Percentiles rank a stretch among this genome's conserved stretches.
These are phyloP conservation scores for Wickerhamomyces chaumierensis DNA, from an alignment of 805 yeast genomes.

Conservation along the genomic window DNA sequence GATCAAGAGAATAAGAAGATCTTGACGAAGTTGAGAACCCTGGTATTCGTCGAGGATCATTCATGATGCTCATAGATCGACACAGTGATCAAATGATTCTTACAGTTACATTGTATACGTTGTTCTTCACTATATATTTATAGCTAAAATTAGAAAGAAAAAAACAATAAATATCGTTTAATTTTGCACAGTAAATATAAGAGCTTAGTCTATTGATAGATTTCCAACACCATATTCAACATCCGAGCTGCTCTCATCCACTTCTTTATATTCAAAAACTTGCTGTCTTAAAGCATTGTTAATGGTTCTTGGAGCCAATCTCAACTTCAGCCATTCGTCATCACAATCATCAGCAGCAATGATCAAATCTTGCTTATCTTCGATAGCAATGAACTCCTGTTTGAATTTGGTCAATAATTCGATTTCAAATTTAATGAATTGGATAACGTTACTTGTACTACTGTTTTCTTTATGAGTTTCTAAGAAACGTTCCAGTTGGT, in stretches of 20 bases:
- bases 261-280: not conserved
- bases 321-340: constrained; percentile 14
- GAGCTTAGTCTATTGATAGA: not conserved
- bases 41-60: constrained; percentile 4
- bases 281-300: constrained; percentile 3
- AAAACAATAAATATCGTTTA: too few species aligned
- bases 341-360: constrained; percentile 14
- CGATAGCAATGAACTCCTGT: not conserved
- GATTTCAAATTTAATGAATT: constrained; percentile 11
- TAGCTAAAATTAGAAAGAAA: not conserved
- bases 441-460: constrained; percentile 9
- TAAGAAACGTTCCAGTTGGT: not conserved
- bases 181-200: too few species aligned
- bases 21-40: constrained; percentile 14
- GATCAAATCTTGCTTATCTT: constrained; percentile 9
- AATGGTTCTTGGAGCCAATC: constrained; percentile 13
- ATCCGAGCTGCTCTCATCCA: not conserved
- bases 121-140: not conserved
- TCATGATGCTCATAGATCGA: too few species aligned
- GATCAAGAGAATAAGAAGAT: constrained; percentile 19
- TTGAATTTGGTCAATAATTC: constrained; percentile 6
- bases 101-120: too few species aligned
- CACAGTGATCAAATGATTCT: too few species aligned
- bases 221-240: not conserved
- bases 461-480: not conserved